Base-by-base conservation (phyloP, 169 alveolate species). In the Plasmodium sp. region DNA sequence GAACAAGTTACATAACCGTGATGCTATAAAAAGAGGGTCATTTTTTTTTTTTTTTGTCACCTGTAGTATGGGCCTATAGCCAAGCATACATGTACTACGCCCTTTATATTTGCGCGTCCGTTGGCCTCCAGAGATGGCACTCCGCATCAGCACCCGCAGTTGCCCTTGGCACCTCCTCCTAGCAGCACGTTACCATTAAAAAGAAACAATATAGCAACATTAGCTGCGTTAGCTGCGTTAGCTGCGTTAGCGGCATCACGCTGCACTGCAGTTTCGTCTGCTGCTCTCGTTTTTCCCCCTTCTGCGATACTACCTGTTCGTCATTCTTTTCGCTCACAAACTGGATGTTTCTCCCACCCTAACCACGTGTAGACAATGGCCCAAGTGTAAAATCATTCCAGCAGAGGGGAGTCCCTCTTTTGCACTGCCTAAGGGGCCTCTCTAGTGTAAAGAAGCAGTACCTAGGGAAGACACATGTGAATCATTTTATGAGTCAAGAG, bases 151-250 rank as follows among this genome's bases (percentile, higher is more conserved):
- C 18, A 56, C 16, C 33, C 43, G 71, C 7, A 22, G 58, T 22
- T 56, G 39, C 22, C 36, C 81, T 39, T 39, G 18, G 51, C n/a
- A 83, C 39, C 80, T 34, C 39, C 80, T 34, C 31, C 85, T 80
- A 39, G 56, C n/a, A 56, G 16, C 43, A 58, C 36, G 91, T 83
- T 83, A 83, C 33, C 9, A 16, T 83, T 41, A 56, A 83, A 56
- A 83, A 33, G n/a, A 56, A 31, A n/a, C 16, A 41, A 62, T n/a
- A 62, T 22, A 62, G 34, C 27, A 62, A 14, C 10, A 62, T 22
- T 22, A 12, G 14, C 5, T 18, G 18, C 14, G 12, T 62, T 6
- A 12, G 14, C 5, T 18, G 18, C 14, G 12, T 62, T 6, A 62
- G 34, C 27, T n/a, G 36, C 10, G 18, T 22, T 22, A 12, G 14